Evolutionary conservation across 169 alveolate species (phyloP), one percentile per base, ranked within the genome.

Genomic region (Sarcocystis neurona): DNA sequence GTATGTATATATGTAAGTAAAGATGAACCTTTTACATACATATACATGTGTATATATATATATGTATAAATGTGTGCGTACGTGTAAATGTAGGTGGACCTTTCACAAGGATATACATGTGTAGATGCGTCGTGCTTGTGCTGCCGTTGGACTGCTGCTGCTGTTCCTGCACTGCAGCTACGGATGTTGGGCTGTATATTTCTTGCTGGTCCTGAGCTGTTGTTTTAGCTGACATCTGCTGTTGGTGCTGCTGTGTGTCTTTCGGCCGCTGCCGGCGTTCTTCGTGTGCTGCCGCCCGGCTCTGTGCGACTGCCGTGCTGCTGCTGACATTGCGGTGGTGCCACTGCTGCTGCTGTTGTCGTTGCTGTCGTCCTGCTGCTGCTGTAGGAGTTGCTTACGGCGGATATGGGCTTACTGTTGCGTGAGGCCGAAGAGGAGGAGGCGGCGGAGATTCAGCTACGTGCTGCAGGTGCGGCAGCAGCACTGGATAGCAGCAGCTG

Each of bases 341-440:
- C 39, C 77, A 10, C 18, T 50, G n/a, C 18, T 50, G n/a, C n/a
- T 18, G 60, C 18, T 8, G 18, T 50, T 50, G 60, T 50, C 18
- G 39, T 27, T 63, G 32, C 12, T 20, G 63, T 20, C 63, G 30
- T 53, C 20, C 20, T 20, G 63, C 10, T 12, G 30, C 30, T 15
- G n/a, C 48, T 30, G 34, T 68, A 77, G 70, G 85, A 43, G 10
- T 68, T 77, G 43, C 68, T 77, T 23, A 47, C 85, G 41, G 41
- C 85, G 37, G 72, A 82, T 30, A 44, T 82, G 41, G 89, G 47
- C 30, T 60, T 50, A 41, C 39, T 82, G n/a, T 37, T 63, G 48
- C 70, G 78, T 27, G 89, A 82, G 58, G 89, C 89, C 6, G 63
- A 82, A 46, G 47, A 41, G 43, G 89, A 82, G 66, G 89, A 82